Evolutionary conservation across 495 filamentous ascomycete species (phyloP), one percentile per base, ranked within the genome.

Genomic region (Penicillium longicatenatum): DNA sequence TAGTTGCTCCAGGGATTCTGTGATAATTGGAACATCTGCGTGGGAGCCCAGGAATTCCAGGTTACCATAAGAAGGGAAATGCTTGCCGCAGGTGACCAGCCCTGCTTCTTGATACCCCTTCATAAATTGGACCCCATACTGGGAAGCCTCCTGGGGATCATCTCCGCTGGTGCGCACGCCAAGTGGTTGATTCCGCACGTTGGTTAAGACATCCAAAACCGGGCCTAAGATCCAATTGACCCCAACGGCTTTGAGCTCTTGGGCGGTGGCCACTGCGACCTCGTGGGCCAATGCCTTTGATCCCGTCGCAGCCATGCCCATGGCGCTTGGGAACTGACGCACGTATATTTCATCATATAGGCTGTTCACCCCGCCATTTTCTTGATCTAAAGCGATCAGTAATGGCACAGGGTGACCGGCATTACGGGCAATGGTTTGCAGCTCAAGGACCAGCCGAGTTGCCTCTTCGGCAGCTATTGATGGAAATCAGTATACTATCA

Each of bases 291-390:
- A 72, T 12, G 89, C 78, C 22, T 84, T 86, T 9, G 86, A 92
- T 4, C 90, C 89, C 10, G 91, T 91, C 2, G 92, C 92, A 17
- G 91, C 89, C 58, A 95, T 82, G 31, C 91, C 92, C 92, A 96
- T 96, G 48, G 90, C 87, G 61, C 89, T 92, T 17, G 92, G 92
- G 60, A 93, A 96, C 67, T 96, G 92, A 56, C 90, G 88, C 61
- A 96, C 90, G 70, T 89, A 92, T 57, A 91, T 88, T 60, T 93
- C 90, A 75, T 96, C 92, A 66, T 91, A 96, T 16, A 96, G 79
- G 70, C 90, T 93, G 74, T 96, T 96, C 65, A 96, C 91, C 4
- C 92, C 92, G 47, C 92, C 92, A 88, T 96, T 96, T 70, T 96
- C 92, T 64, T 96, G 92, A 67, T 96, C 92, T 35, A 96, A 67